A percentile compares a stretch with the other conserved stretches of the same genome.
Evolutionary conservation across 441 rosid species (phyloP).

Genomic region (Gossypium gossypioides): DNA sequence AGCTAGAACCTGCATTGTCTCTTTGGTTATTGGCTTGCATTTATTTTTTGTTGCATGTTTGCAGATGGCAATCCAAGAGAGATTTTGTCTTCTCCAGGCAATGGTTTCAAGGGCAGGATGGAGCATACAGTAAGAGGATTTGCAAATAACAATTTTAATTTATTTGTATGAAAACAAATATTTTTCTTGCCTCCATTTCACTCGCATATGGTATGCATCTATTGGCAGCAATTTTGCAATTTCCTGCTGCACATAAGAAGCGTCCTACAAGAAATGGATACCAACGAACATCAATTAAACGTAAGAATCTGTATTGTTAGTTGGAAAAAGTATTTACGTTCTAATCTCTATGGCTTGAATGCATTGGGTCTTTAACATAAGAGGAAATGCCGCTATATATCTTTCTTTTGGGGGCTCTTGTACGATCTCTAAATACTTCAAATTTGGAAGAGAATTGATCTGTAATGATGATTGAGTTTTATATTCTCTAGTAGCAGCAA

Average conservation of each 20-base stretch:
- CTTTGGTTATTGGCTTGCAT: background rate
- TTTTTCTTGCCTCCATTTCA: conserved; percentile 19
- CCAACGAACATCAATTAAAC: conserved; percentile 65
- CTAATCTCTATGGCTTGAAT: background rate
- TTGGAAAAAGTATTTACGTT: background rate
- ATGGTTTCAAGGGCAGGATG: conserved; percentile 96
- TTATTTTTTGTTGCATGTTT: conserved; percentile 24
- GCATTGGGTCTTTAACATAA: background rate
- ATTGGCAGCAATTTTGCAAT: conserved; percentile 83
- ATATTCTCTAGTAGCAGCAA: background rate
- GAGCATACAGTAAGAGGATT: conserved; percentile 78
- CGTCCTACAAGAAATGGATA: conserved; percentile 76
- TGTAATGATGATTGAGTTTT: background rate
- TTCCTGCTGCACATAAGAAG: conserved; percentile 74
- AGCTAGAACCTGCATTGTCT: background rate
- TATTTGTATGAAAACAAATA: conserved; percentile 4
- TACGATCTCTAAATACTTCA: background rate
- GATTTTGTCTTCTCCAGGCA: conserved; percentile 97
- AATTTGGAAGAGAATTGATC: background rate
- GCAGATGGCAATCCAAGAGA: conserved; percentile 85
- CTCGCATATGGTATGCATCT: conserved; percentile 8
- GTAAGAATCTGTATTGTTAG: conserved; percentile 42
- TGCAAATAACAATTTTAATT: conserved; percentile 1
- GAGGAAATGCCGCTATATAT: background rate
- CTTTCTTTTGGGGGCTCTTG: background rate